Percentiles rank a stretch among this genome's conserved stretches.
Conservation (phyloP, 257 asterid genomes). For the Jaltomata sinuosa region DNA sequence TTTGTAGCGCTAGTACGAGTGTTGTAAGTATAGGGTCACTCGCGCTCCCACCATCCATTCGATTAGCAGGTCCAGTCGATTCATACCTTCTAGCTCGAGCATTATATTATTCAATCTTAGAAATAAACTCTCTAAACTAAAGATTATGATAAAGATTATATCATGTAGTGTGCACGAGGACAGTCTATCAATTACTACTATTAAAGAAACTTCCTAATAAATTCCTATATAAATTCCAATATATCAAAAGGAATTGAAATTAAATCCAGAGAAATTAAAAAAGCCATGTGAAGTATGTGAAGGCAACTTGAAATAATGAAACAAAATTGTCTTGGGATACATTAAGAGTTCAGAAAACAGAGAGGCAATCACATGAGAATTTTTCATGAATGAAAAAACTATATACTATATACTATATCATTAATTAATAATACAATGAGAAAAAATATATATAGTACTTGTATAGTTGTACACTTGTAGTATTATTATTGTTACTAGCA, state of each 20-base stretch:
- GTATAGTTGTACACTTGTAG: background rate
- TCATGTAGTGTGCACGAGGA: background rate
- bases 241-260: background rate
- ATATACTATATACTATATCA: background rate
- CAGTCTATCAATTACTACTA: background rate
- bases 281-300: slow-evolving; percentile 8
- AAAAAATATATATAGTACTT: background rate
- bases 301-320: background rate
- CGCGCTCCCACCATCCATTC: no score
- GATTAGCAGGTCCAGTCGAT: background rate
- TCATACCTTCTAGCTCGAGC: background rate
- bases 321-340: slow-evolving; percentile 8
- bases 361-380: slow-evolving; percentile 11
- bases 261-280: background rate
- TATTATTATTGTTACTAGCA: background rate
- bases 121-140: background rate
- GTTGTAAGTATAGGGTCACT: no score
- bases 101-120: background rate
- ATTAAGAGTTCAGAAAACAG: slow-evolving; percentile 7
- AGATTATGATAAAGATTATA: background rate
- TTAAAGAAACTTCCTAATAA: background rate
- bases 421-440: background rate
- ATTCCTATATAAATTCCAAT: background rate
- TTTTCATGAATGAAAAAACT: background rate
- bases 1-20: no score